phyloP scores from a whole-genome alignment of 1,284 basidiomycete genomes.

The Puccinia coronata region DNA sequence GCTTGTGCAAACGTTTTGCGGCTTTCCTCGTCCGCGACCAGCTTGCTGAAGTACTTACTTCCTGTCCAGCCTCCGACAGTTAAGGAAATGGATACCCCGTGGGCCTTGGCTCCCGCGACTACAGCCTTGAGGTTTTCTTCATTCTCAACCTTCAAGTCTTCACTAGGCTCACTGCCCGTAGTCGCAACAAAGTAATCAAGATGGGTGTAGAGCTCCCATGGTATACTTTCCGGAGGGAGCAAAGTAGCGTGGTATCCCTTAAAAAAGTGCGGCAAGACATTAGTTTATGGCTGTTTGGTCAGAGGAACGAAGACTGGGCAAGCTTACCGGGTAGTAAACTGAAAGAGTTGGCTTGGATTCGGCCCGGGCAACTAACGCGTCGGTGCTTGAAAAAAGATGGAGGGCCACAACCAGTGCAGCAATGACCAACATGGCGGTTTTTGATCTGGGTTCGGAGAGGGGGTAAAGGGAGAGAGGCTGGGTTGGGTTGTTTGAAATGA shows the following conservation, averaged over 20 bases:
- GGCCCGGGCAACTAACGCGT: constrained; percentile 10
- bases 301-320: no score
- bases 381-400: background rate
- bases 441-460: no score
- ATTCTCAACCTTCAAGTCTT: constrained; percentile 30
- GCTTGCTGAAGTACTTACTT: constrained; percentile 30
- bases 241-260: constrained; percentile 34
- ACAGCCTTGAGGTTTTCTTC: constrained; percentile 37
- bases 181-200: constrained; percentile 44
- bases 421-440: background rate
- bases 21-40: constrained; percentile 29
- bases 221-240: constrained; percentile 35
- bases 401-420: background rate
- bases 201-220: constrained; percentile 40
- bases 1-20: constrained; percentile 29
- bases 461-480: background rate
- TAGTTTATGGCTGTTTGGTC: no score
- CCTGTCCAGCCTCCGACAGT: constrained; percentile 47
- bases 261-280: no score
- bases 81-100: constrained; percentile 36
- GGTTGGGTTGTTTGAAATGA: no score
- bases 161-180: constrained; percentile 3
- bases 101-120: constrained; percentile 26
- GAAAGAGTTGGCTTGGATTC: constrained; percentile 25
- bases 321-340: constrained; percentile 38